phyloP scores from a whole-genome alignment of 495 filamentous ascomycete genomes.

The Neohortaea acidophila region DNA sequence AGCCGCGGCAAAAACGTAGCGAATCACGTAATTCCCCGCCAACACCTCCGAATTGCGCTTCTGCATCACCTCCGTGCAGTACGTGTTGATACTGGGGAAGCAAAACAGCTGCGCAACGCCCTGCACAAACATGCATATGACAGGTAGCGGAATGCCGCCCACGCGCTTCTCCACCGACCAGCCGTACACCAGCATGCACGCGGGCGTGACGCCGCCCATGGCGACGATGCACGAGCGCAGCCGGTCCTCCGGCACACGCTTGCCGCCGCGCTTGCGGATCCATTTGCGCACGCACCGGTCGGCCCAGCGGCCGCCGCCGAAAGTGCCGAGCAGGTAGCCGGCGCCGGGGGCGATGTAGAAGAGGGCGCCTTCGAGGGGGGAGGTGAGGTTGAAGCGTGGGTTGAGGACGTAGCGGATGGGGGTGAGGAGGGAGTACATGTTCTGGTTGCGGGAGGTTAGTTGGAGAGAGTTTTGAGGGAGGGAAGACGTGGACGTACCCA shows the following conservation, averaged over 20 bases:
- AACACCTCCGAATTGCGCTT: conserved; percentile 49
- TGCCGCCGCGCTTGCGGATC: conserved; percentile 28
- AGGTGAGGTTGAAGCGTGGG: conserved; percentile 51
- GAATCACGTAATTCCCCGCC: conserved; percentile 56
- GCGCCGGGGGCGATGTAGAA: conserved; percentile 62
- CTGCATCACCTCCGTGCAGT: conserved; percentile 63
- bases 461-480: no score
- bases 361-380: conserved; percentile 49
- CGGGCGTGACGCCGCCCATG: conserved; percentile 45
- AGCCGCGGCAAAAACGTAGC: conserved; percentile 52
- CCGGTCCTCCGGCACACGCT: conserved; percentile 54
- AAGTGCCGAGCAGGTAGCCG: conserved; percentile 55
- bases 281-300: conserved; percentile 50
- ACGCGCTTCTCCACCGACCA: conserved; percentile 53
- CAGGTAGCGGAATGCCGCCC: conserved; percentile 51
- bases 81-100: conserved; percentile 59
- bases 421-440: conserved; percentile 47
- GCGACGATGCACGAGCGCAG: conserved; percentile 46
- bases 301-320: conserved; percentile 56
- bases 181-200: conserved; percentile 54
- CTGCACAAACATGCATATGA: conserved; percentile 55
- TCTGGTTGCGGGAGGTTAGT: no score
- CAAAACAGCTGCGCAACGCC: conserved; percentile 59
- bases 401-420: conserved; percentile 63
- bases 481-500: no score